Percentiles rank a stretch among this genome's conserved stretches.
Conservation (phyloP, 2,329 filamentous ascomycete genomes). For the Nemania sp. region DNA sequence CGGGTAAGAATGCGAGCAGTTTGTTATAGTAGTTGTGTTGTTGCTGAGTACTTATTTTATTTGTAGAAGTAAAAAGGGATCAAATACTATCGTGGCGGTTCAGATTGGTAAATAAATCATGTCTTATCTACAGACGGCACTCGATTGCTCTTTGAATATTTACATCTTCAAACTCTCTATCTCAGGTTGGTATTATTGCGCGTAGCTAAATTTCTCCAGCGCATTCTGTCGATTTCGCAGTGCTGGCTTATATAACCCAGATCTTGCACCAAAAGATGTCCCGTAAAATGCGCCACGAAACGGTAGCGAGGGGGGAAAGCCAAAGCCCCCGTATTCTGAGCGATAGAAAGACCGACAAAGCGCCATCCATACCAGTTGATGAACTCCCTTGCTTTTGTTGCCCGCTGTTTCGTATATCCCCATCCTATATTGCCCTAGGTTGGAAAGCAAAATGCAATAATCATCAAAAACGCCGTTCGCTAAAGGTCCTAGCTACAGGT, state of each 20-base stretch:
- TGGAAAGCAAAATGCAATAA: conserved; percentile 8
- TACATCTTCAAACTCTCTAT: too few relatives aligned
- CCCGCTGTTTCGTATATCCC: conserved; percentile 16
- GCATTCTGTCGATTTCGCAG: background rate
- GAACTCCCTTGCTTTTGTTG: conserved; percentile 10
- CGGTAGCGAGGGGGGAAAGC: background rate
- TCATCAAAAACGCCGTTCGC: conserved; percentile 14
- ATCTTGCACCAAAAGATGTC: background rate
- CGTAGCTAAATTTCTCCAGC: background rate
- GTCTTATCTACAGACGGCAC: too few relatives aligned
- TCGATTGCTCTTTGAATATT: too few relatives aligned
- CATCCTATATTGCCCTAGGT: background rate
- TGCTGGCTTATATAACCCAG: too few relatives aligned
- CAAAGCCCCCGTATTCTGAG: background rate
- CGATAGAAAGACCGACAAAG: conserved; percentile 4
- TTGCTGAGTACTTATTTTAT: too few relatives aligned
- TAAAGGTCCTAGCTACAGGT: conserved; percentile 1
- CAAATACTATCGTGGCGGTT: too few relatives aligned
- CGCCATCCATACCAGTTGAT: conserved; percentile 17
- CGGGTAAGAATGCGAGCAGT: too few relatives aligned
- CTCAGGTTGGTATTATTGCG: background rate
- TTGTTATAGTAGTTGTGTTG: too few relatives aligned
- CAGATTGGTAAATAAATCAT: too few relatives aligned
- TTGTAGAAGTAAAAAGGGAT: too few relatives aligned
- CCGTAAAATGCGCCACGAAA: conserved; percentile 2